Evolutionary conservation across 164 flowering plant species (phyloP).

Genomic region (Euptelea pleiosperma): DNA sequence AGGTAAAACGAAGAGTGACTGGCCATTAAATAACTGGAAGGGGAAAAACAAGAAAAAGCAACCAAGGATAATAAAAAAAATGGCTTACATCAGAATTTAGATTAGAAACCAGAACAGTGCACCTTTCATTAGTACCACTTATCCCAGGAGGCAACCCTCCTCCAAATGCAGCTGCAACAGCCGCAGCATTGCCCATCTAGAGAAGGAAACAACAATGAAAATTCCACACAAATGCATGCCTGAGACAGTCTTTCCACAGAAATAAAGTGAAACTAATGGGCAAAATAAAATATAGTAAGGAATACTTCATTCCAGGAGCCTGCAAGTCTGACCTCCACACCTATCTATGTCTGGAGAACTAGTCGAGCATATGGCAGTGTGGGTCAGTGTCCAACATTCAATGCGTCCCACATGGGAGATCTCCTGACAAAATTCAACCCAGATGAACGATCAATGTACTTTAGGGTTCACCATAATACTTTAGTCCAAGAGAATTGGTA

Average conservation of each 20-base stretch:
- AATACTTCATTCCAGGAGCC: neutral
- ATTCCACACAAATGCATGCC: neutral
- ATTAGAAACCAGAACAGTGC: constrained; percentile 86
- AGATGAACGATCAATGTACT: no score
- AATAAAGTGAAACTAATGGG: neutral
- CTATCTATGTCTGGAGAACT: no score
- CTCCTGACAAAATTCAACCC: no score
- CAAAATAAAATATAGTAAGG: neutral
- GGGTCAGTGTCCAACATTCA: no score
- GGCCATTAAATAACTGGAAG: neutral
- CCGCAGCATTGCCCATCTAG: constrained; percentile 87
- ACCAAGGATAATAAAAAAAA: neutral
- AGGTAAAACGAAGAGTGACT: constrained; percentile 1
- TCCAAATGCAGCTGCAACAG: constrained; percentile 89
- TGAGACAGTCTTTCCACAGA: neutral
- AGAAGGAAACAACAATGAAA: constrained; percentile 5
- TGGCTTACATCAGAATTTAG: constrained; percentile 79
- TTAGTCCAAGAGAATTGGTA: no score
- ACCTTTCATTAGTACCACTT: constrained; percentile 90
- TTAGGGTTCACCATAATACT: no score
- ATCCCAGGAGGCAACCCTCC: constrained; percentile 95
- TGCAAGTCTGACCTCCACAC: no score
- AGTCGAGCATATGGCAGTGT: no score
- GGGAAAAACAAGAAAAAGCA: neutral
- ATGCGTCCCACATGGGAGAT: neutral